These are phyloP conservation scores for Entomortierella lignicola DNA, from an alignment of 192 early-diverging fungal genomes.

Conservation along the genomic window DNA sequence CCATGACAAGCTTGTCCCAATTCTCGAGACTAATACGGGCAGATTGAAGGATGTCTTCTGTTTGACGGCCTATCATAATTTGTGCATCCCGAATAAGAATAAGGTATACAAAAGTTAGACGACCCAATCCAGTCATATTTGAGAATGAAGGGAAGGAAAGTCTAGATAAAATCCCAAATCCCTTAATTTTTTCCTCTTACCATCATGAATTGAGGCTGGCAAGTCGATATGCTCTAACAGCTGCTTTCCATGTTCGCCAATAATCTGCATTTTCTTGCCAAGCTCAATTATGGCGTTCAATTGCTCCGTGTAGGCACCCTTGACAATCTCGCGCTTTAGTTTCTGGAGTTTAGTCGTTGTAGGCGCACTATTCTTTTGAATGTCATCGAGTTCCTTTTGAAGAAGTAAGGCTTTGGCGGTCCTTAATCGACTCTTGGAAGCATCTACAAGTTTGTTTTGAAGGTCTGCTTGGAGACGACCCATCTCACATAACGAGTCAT, in stretches of 20 bases:
- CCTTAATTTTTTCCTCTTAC: slow-evolving; percentile 25
- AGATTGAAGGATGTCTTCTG: slow-evolving; percentile 46
- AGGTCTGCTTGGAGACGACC: slow-evolving; percentile 42
- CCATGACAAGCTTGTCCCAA: slow-evolving; percentile 47
- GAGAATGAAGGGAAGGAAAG: too few species aligned
- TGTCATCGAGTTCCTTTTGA: slow-evolving; percentile 40
- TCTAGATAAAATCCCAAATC: too few species aligned
- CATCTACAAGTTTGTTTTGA: slow-evolving; percentile 41
- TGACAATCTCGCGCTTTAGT: slow-evolving; percentile 41
- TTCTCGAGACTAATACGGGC: slow-evolving; percentile 43
- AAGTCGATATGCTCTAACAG: slow-evolving; percentile 45
- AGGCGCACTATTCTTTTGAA: slow-evolving; percentile 37
- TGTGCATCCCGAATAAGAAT: background rate
- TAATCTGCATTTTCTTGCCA: slow-evolving; percentile 54
- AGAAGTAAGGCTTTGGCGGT: slow-evolving; percentile 32
- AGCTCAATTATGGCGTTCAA: slow-evolving; percentile 49
- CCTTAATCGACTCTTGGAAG: slow-evolving; percentile 36
- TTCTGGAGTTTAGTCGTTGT: slow-evolving; percentile 33
- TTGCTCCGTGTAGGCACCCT: slow-evolving; percentile 42
- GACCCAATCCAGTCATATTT: background rate
- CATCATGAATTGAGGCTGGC: slow-evolving; percentile 24
- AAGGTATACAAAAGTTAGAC: background rate
- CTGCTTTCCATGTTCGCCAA: slow-evolving; percentile 50
- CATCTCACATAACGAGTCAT: slow-evolving; percentile 55
- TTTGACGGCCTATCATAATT: slow-evolving; percentile 37